Evolutionary conservation across 2,329 filamentous ascomycete species (phyloP).

Genomic region (Harringtonia aguacate): DNA sequence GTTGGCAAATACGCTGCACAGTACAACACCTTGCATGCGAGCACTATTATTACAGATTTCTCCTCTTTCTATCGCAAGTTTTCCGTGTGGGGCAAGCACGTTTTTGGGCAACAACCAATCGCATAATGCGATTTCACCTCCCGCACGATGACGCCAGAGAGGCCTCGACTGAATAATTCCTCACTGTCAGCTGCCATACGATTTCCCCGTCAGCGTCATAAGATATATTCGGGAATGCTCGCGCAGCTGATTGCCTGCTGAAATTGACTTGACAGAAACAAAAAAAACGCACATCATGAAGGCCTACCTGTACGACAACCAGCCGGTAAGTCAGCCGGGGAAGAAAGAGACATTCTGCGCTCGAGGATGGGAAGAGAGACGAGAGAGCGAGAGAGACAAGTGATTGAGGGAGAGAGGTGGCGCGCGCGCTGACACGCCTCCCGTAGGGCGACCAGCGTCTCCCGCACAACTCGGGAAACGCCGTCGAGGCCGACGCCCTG

Average conservation of each 20-base stretch:
- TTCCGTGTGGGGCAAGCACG: conserved; percentile 9
- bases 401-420: too few relatives aligned
- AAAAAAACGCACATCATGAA: conserved; percentile 31
- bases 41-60: not conserved
- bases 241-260: too few relatives aligned
- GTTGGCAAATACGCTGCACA: too few relatives aligned
- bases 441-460: conserved; percentile 95
- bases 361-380: too few relatives aligned
- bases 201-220: not conserved
- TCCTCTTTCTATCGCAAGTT: not conserved
- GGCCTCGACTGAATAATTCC: not conserved
- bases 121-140: conserved; percentile 6
- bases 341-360: not conserved
- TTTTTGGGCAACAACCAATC: conserved; percentile 6
- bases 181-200: not conserved
- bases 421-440: too few relatives aligned
- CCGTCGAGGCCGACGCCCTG: conserved; percentile 56
- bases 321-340: conserved; percentile 33
- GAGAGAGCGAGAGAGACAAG: conserved; percentile 2
- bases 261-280: not conserved
- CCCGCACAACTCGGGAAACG: conserved; percentile 73
- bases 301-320: conserved; percentile 48
- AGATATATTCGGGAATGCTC: not conserved
- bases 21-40: too few relatives aligned
- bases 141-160: not conserved